A percentile compares a stretch with the other conserved stretches of the same genome.
phyloP scores from a whole-genome alignment of 2,329 filamentous ascomycete genomes.

The Paramyrothecium roridum region DNA sequence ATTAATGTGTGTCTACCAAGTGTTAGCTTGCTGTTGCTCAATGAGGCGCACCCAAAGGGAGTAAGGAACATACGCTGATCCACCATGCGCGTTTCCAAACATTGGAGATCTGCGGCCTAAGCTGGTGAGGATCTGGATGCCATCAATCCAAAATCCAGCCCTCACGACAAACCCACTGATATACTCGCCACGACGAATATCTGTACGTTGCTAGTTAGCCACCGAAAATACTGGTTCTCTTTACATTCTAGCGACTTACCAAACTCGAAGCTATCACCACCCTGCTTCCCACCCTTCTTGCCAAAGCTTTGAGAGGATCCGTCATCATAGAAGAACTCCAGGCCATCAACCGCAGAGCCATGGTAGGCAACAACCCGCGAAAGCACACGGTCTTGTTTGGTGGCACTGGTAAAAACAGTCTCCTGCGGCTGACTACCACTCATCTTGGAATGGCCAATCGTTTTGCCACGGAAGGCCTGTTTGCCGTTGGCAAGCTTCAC shows the following conservation, averaged over 20 bases:
- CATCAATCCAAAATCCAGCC: conserved; percentile 81
- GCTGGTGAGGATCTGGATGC: conserved; percentile 84
- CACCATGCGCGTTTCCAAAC: conserved; percentile 78
- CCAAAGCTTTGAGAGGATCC: conserved; percentile 82
- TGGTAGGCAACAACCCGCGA: conserved; percentile 74
- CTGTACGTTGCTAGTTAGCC: conserved; percentile 40
- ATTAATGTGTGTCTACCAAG: conserved; percentile 74
- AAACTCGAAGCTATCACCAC: conserved; percentile 73
- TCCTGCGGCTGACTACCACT: conserved; percentile 69
- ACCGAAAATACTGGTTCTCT: no score
- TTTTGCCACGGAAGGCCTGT: conserved; percentile 71
- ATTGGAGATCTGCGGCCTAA: conserved; percentile 80
- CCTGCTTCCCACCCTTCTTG: conserved; percentile 67
- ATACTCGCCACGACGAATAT: conserved; percentile 81
- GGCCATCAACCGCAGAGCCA: conserved; percentile 72
- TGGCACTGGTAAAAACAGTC: conserved; percentile 68
- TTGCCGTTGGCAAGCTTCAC: conserved; percentile 71
- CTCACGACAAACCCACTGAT: conserved; percentile 83
- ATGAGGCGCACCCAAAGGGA: no score
- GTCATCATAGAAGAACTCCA: conserved; percentile 94
- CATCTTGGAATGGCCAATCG: conserved; percentile 69
- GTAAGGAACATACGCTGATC: conserved; percentile 72
- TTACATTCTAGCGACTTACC: conserved; percentile 47
- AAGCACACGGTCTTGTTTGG: conserved; percentile 68
- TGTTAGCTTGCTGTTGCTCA: conserved; percentile 12